Conservation (phyloP, 352 stramenopile species). For the Globisporangium perplexum region DNA sequence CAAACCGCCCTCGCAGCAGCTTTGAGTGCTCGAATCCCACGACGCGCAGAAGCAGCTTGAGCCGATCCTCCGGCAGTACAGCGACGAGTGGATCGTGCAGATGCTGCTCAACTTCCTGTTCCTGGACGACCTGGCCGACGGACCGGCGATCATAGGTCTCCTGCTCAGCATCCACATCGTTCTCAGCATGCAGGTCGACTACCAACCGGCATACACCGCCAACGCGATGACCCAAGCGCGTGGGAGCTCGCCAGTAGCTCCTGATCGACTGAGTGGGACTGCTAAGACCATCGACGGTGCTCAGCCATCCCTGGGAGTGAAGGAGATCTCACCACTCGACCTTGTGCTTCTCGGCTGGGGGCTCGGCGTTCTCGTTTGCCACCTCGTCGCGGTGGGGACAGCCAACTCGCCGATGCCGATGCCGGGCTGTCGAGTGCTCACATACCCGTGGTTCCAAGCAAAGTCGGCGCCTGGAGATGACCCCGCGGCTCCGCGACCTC, state of each 20-base stretch:
- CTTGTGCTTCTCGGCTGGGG: slow-evolving; percentile 3
- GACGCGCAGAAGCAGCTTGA: neutral
- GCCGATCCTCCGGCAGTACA: slow-evolving; percentile 1
- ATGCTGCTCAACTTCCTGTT: slow-evolving; percentile 10
- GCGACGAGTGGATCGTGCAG: slow-evolving; percentile 2
- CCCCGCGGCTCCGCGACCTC: slow-evolving; percentile 1
- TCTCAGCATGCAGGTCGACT: neutral
- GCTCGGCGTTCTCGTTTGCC: slow-evolving; percentile 1
- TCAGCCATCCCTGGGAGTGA: neutral
- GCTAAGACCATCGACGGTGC: too few species aligned
- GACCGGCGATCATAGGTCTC: neutral
- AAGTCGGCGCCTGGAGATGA: slow-evolving; percentile 1
- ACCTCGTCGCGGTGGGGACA: neutral
- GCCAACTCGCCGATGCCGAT: neutral
- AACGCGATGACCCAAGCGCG: neutral
- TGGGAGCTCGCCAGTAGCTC: neutral
- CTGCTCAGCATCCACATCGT: slow-evolving; percentile 1
- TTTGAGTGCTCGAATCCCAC: neutral
- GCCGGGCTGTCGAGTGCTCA: neutral
- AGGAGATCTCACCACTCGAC: neutral
- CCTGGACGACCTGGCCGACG: neutral
- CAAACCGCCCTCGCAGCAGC: neutral
- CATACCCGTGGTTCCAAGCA: slow-evolving; percentile 1
- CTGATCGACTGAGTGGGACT: neutral
- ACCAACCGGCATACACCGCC: neutral